Percentiles rank a stretch among this genome's conserved stretches.
Conservation (phyloP, 2,329 filamentous ascomycete genomes). For the Xylariaceae sp. region DNA sequence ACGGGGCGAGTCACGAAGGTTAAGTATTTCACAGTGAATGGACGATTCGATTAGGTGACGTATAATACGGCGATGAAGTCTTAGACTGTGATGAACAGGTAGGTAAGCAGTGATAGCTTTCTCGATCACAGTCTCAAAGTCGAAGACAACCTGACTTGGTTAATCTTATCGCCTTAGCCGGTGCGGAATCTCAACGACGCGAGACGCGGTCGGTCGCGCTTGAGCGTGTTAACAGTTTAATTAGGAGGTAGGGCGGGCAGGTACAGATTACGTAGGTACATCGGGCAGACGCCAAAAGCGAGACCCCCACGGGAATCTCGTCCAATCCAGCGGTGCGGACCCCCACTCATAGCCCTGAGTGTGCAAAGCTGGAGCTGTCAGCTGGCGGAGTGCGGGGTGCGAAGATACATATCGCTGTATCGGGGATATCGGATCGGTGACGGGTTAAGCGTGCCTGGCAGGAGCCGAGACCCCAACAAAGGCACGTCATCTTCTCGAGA, state of each 20-base stretch:
- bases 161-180: not conserved
- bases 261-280: too few relatives aligned
- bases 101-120: too few relatives aligned
- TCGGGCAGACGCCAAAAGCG: not conserved
- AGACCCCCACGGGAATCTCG: not conserved
- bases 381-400: slow-evolving; percentile 6
- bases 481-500: slow-evolving; percentile 7
- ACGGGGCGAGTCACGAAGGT: not conserved
- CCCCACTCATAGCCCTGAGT: not conserved
- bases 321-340: not conserved
- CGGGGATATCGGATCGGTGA: not conserved
- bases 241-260: not conserved
- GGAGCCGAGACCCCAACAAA: not conserved
- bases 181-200: not conserved
- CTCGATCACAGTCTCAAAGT: not conserved
- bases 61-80: not conserved
- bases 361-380: not conserved
- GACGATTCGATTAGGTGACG: not conserved
- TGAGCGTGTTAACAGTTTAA: not conserved
- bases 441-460: not conserved
- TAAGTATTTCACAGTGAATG: not conserved
- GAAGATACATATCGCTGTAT: not conserved
- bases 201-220: not conserved
- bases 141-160: not conserved
- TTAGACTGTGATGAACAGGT: not conserved